Evolutionary conservation across 805 yeast genomes (phyloP), one percentile per base, ranked within the genome.

Genomic region (Spathaspora girioi): DNA sequence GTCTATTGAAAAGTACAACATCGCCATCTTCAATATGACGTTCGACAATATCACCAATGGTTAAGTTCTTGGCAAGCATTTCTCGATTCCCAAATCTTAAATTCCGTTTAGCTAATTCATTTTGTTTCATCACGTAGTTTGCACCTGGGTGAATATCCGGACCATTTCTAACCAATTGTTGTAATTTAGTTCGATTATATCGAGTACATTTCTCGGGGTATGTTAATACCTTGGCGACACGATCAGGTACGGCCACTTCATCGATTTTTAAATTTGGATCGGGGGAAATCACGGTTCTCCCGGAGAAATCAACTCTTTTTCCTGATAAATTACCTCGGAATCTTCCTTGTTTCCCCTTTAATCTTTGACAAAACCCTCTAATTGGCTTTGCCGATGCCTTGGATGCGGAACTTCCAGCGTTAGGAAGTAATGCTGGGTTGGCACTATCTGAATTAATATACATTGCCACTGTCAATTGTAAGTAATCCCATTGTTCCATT

Each of bases 401-500:
- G 9, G 73, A 58, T 12, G 65, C 63, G 2, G 68, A 23, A 23
- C 26, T 65, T 0, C 83, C 80, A 18, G 79, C 74, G 26, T 88
- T 87, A 2, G 97, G 96, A 56, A 84, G 66, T 67, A 84, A 77
- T 5, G 91, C 83, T 12, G 92, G 91, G 50, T 86, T 83, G 14
- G 92, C 94, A 29, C 96, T 87, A 69, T 94, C 99, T 1, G 97
- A 89, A 67, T 94, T 94, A 61, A 94, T 94, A 67, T 94, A 94
- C 90, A 94, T 89, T 18, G 99, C 99, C 46, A 94, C 92, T 1
- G 97, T 88, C 48, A 94, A 77, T 70, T 94, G 99, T 57, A 94
- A 72, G 65, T 89, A 94, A 64, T 94, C 99, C 99, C 99, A 94
- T 64, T 94, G 99, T 64, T 93, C 98, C 97, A 94, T 92, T 70